Evolutionary conservation across 2,329 filamentous ascomycete genomes (phyloP), one percentile per base, ranked within the genome.

Genomic region (Thielaviopsis euricoi): DNA sequence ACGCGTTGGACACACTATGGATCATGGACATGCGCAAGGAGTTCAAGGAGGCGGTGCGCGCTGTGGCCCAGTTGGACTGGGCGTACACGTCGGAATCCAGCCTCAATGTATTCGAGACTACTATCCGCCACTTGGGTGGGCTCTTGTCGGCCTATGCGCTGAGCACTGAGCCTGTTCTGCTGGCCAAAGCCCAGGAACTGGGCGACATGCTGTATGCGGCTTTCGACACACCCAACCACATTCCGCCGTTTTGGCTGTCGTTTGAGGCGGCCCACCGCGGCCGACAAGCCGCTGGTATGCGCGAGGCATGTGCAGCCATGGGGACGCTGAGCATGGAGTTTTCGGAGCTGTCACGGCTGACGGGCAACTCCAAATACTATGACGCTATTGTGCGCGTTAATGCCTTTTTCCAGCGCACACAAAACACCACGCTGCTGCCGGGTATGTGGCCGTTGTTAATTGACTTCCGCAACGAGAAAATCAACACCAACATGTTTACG

Each of bases 271-370:
- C 73, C 1, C 65, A 65, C n/a, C 10, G 74, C 68, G 65, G 72
- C 67, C 49, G 75, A 71, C 65, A 80, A 60, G 71, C 75, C 0
- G 70, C 73, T 0, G 76, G 80, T 62, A 65, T 75, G 2, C 75
- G 73, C n/a, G 75, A 74, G 53, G 65, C 71, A 1, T 71, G 71
- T n/a, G 75, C 75, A 0, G 71, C 72, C 3, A 69, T 72, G 0
- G 84, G 83, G n/a, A 87, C 84, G 1, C 71, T 90, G 51, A 82
- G 81, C 9, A 69, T 91, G 65, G 86, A 90, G 65, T 88, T 91
- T 66, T 87, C 84, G 1, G 74, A 85, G 5, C 73, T 91, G 48
- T 82, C 84, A 7, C 86, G 89, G 68, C 70, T 90, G 33, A 88
- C 86, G 0, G 80, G 80, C 40, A 76, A 89, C 60, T 69, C 77